Evolutionary conservation across 768 basidiomycete genomes (phyloP), one percentile per base, ranked within the genome.

Genomic region (Tricholoma furcatifolium): DNA sequence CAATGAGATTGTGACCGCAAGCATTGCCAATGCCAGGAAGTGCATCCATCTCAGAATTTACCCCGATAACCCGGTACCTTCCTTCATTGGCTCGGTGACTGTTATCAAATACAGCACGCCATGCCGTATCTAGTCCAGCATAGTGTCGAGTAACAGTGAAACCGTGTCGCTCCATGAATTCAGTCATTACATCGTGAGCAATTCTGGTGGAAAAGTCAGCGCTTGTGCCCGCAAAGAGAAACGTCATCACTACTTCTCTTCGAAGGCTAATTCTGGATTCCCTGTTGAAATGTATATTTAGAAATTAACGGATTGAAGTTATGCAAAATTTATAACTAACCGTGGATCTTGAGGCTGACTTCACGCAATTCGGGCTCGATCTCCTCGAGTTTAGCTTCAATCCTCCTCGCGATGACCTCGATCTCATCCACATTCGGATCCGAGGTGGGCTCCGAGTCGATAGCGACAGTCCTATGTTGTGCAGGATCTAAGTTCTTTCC

Each of bases 1-100:
- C 90, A 59, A 91, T 91, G 56, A 93, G 75, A 66, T 92, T 91
- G 68, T 93, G 90, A 0, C 90, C 90, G 62, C 90, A 92, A 0
- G 81, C 88, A 64, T 84, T 74, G 67, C 84, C 69, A 73, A 87
- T 71, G 8, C 79, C 77, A 34, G 67, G 70, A 18, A 84, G 69
- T 8, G 82, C 83, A 62, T 84, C 83, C 87, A 88, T 89, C 69
- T 91, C 91, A 14, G 88, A 83, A 67, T 93, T 91, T 56, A 92
- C 70, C 6, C 91, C 90, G 42, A 92, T 72, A 46, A 82, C 82
- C 38, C 85, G n/a, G n/a, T n/a, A n/a, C n/a, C n/a, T n/a, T n/a
- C n/a, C n/a, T n/a, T n/a, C n/a, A n/a, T n/a, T n/a, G n/a, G n/a
- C n/a, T n/a, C n/a, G n/a, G n/a, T n/a, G n/a, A n/a, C n/a, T n/a